Percentiles rank a stretch among this genome's conserved stretches.
phyloP scores from a whole-genome alignment of 495 filamentous ascomycete genomes.

The Aspergillus sclerotioniger region DNA sequence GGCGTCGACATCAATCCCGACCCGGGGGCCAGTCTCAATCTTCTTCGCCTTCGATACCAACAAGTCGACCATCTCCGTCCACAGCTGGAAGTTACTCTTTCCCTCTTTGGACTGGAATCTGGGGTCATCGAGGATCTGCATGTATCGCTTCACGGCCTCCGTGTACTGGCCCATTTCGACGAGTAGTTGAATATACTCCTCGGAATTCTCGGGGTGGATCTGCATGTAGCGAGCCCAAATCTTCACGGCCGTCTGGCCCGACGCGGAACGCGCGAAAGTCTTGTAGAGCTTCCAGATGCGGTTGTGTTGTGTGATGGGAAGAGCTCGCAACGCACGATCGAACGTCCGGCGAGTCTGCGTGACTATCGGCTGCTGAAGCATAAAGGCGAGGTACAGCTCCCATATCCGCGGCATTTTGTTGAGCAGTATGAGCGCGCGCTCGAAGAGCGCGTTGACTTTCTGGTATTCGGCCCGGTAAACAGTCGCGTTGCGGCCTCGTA shows the following conservation, averaged over 20 bases:
- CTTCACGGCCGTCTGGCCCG: conserved; percentile 84
- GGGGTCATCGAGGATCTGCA: conserved; percentile 89
- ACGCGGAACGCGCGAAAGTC: conserved; percentile 89
- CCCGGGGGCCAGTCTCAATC: conserved; percentile 74
- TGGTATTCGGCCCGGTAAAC: conserved; percentile 76
- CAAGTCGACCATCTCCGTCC: conserved; percentile 98
- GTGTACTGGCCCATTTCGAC: conserved; percentile 81
- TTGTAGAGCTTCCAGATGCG: conserved; percentile 93
- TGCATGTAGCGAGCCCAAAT: conserved; percentile 98
- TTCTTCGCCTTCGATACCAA: conserved; percentile 88
- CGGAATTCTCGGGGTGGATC: conserved; percentile 91
- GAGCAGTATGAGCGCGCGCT: conserved; percentile 87
- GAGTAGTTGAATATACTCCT: conserved; percentile 90
- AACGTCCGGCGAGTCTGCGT: conserved; percentile 90
- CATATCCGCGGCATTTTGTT: conserved; percentile 99
- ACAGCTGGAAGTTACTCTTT: conserved; percentile 93
- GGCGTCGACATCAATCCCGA: conserved; percentile 85
- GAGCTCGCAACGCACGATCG: conserved; percentile 86
- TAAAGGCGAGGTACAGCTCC: conserved; percentile 95
- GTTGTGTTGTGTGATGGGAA: conserved; percentile 97
- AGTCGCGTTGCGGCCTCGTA: conserved; percentile 79
- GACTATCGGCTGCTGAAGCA: conserved; percentile 86
- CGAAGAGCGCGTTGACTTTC: conserved; percentile 95
- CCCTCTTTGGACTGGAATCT: conserved; percentile 88
- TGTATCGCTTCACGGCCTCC: conserved; percentile 89